phyloP scores from a whole-genome alignment of 2,329 filamentous ascomycete genomes.

The Diaporthe vexans region DNA sequence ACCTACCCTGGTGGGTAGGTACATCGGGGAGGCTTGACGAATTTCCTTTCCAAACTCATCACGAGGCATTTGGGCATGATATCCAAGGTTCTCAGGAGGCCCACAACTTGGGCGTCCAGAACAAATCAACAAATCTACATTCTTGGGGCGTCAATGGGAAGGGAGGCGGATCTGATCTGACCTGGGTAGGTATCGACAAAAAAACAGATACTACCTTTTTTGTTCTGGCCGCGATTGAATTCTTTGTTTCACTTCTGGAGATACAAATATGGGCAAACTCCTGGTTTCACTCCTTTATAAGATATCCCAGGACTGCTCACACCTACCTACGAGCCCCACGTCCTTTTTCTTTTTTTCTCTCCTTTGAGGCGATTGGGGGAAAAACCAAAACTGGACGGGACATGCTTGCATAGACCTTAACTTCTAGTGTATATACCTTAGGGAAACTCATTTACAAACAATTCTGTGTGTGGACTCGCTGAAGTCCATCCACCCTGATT shows the following conservation, averaged over 20 bases:
- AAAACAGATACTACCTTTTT: constrained; percentile 1
- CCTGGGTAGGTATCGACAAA: constrained; percentile 4
- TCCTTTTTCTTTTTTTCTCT: constrained; percentile 5
- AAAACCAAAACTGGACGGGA: constrained; percentile 10
- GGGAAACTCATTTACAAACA: constrained; percentile 10
- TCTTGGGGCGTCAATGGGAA: constrained; percentile 18
- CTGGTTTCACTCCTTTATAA: constrained; percentile 36
- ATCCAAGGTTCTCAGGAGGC: constrained; percentile 18
- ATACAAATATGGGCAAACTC: background rate
- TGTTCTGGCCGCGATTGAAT: background rate
- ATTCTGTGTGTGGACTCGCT: constrained; percentile 9
- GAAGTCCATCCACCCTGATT: background rate
- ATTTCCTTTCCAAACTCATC: constrained; percentile 37
- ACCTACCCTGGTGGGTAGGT: no score
- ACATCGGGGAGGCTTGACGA: constrained; percentile 26
- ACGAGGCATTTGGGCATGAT: constrained; percentile 35
- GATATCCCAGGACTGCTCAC: constrained; percentile 13
- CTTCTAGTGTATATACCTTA: constrained; percentile 42
- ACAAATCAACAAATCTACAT: background rate
- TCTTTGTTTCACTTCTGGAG: background rate
- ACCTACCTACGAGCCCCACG: constrained; percentile 35
- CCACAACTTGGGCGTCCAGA: background rate
- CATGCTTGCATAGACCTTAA: constrained; percentile 41
- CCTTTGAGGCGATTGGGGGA: constrained; percentile 1
- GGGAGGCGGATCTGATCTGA: constrained; percentile 7